A percentile compares a stretch with the other conserved stretches of the same genome.
These are phyloP conservation scores for Pseudocercospora fijiensis DNA, from an alignment of 2,329 filamentous ascomycete species.

Conservation along the genomic window DNA sequence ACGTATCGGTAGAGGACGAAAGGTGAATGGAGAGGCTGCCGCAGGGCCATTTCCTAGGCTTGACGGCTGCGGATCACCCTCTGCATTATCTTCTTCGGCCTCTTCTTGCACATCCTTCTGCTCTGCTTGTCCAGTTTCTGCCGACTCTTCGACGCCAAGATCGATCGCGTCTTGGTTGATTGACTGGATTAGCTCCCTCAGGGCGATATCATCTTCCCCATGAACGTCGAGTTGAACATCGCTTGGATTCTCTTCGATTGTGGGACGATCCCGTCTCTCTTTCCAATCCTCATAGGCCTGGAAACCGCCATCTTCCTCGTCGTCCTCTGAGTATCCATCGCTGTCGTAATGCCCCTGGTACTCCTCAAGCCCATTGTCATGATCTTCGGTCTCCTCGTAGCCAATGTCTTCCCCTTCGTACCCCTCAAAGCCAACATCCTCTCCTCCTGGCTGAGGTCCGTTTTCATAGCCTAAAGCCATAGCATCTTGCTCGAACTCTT, in stretches of 20 bases:
- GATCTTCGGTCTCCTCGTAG: background rate
- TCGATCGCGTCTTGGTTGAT: background rate
- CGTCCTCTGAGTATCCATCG: background rate
- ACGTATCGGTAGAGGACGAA: background rate
- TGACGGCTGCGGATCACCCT: background rate
- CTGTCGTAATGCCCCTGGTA: background rate
- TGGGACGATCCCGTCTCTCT: background rate
- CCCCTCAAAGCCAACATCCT: background rate
- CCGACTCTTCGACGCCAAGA: background rate
- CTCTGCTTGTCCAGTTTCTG: background rate
- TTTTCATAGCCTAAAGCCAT: no score
- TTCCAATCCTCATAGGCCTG: background rate
- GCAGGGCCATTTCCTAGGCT: no score
- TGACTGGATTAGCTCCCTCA: background rate
- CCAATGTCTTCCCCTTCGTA: background rate
- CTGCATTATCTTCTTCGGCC: no score
- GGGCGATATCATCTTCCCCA: no score
- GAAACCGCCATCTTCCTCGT: background rate
- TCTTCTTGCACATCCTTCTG: no score
- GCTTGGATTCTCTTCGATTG: background rate
- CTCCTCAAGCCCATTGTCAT: background rate
- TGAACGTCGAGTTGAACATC: no score
- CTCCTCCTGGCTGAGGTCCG: background rate
- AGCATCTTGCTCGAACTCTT: no score
- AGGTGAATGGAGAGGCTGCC: background rate